Evolutionary conservation across 805 yeast species (phyloP), one percentile per base, ranked within the genome.

Genomic region (Wickerhamomyces sydowiorum): DNA sequence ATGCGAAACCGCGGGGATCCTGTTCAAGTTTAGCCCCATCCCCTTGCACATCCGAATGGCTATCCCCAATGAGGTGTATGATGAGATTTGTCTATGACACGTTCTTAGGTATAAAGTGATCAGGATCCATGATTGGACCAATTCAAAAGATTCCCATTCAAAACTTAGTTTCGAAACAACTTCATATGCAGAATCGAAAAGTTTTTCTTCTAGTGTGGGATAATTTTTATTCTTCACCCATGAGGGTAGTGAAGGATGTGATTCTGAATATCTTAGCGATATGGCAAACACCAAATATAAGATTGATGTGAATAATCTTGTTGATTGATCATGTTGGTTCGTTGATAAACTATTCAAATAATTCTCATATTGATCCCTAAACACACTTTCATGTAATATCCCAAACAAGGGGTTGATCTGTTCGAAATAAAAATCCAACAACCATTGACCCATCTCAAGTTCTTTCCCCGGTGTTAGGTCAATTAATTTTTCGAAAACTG

Each of bases 371-470:
- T 79, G 85, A 45, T 74, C 73, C 44, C 73, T 51, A 50, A 79
- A 79, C 25, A 75, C 73, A 1, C 65, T 54, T 50, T 76, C 78
- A 56, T 78, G 82, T 22, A 80, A 45, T 5, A 79, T 68, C 3
- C 75, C 69, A 52, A 62, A 75, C 14, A 76, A 52, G 15, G 79
- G 80, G 56, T 80, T 80, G 45, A 80, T 62, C 29, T 73, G 71
- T 8, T 49, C 41, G 53, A 80, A 70, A 47, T 57, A 80, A 47
- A 58, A 73, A n/a, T 49, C 52, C 13, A 69, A 42, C 22, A 69
- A 48, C 42, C 56, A 58, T 40, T 65, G 57, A n/a, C 69, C 47
- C 36, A 66, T 59, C 29, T 47, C 31, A 17, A 48, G 41, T 38
- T 56, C 53, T 21, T 52, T 50, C 7, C 42, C 38, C 15, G 14